Percentiles rank a stretch among this genome's conserved stretches.
Conservation (phyloP, 495 filamentous ascomycete species). For the Hypoxylon intermedium region DNA sequence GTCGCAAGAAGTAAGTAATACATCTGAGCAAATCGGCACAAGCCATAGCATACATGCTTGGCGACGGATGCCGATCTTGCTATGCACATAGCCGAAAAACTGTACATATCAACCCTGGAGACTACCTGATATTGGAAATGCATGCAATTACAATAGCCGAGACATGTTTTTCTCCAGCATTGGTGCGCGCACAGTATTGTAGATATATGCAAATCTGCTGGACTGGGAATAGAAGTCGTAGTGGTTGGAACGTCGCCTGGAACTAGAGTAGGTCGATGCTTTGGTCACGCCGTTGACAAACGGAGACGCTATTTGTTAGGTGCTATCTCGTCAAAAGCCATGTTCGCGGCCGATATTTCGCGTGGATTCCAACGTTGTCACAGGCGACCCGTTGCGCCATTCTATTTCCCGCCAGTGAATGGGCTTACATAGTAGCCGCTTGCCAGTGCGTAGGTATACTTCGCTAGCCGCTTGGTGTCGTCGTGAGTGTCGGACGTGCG, state of each 20-base stretch:
- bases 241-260: conserved; percentile 3
- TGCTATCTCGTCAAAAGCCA: not conserved
- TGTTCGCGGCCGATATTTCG: conserved; percentile 16
- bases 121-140: conserved; percentile 8
- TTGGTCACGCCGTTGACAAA: conserved; percentile 1
- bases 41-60: conserved; percentile 4
- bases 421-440: not conserved
- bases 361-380: conserved; percentile 13
- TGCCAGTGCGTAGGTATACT: conserved; percentile 11
- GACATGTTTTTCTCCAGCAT: not conserved
- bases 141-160: conserved; percentile 16
- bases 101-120: not conserved
- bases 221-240: not conserved
- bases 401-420: conserved; percentile 13
- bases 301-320: conserved; percentile 10
- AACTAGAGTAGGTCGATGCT: no score
- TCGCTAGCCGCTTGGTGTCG: conserved; percentile 7
- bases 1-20: conserved; percentile 1
- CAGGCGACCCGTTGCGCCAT: conserved; percentile 23
- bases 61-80: conserved; percentile 9
- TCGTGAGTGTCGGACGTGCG: not conserved
- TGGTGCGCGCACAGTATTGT: not conserved
- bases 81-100: conserved; percentile 24
- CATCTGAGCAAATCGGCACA: not conserved
- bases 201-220: not conserved